Percentiles rank a stretch among this genome's conserved stretches.
Conservation (phyloP, 2,329 filamentous ascomycete genomes). For the Penicillium sp. region DNA sequence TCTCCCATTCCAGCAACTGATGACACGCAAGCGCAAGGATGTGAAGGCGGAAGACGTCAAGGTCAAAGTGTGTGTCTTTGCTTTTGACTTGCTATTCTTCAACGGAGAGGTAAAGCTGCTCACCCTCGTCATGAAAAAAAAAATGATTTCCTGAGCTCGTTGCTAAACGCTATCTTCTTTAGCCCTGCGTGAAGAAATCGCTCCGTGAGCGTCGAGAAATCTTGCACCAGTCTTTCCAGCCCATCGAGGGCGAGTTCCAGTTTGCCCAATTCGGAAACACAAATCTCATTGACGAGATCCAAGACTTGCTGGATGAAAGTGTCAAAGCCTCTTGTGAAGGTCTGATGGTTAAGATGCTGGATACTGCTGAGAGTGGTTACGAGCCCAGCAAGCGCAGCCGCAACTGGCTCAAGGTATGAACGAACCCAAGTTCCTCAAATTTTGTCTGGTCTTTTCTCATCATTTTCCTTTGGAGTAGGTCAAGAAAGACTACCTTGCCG, state of each 20-base stretch:
- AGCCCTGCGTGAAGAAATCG: conserved; percentile 75
- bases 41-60: conserved; percentile 94
- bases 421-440: not conserved
- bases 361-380: conserved; percentile 86
- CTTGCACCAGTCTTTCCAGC: conserved; percentile 65
- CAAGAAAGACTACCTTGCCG: conserved; percentile 95
- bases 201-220: conserved; percentile 77
- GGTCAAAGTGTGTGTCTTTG: conserved; percentile 94
- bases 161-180: not conserved
- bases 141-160: not conserved
- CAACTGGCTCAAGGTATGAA: conserved; percentile 87
- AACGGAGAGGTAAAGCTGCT: conserved; percentile 64
- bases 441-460: conserved; percentile 1
- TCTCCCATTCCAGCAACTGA: conserved; percentile 91
- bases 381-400: conserved; percentile 93
- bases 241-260: conserved; percentile 81
- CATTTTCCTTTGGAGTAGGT: conserved; percentile 48
- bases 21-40: conserved; percentile 97
- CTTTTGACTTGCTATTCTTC: conserved; percentile 88
- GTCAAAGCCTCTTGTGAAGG: conserved; percentile 96
- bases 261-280: conserved; percentile 85
- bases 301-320: conserved; percentile 84
- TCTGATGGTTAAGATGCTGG: conserved; percentile 98
- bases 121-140: not conserved
- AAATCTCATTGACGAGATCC: conserved; percentile 87